These are phyloP conservation scores for Monosporascus cannonballus DNA, from an alignment of 2,329 filamentous ascomycete species.

Conservation along the genomic window DNA sequence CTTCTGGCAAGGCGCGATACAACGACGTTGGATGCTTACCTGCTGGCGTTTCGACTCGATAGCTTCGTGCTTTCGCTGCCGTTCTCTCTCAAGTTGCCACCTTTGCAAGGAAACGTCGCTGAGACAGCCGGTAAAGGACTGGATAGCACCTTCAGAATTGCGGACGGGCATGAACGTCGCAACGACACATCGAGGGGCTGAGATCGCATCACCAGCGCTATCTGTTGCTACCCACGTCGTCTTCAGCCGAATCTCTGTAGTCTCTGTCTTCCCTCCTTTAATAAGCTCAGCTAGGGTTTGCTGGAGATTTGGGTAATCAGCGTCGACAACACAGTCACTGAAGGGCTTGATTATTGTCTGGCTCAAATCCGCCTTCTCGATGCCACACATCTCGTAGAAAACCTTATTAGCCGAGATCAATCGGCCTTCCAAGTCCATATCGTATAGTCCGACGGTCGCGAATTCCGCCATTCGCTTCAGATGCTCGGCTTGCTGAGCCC, in stretches of 20 bases:
- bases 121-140: constrained; percentile 43
- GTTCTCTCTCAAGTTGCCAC: constrained; percentile 46
- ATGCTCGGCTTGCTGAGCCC: constrained; percentile 46
- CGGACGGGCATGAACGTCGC: constrained; percentile 45
- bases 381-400: constrained; percentile 46
- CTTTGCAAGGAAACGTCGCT: constrained; percentile 44
- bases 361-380: constrained; percentile 36
- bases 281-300: constrained; percentile 34
- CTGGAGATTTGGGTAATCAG: constrained; percentile 36
- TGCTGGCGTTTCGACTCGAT: constrained; percentile 61
- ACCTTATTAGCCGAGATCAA: constrained; percentile 46
- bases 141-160: constrained; percentile 38
- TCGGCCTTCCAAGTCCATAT: constrained; percentile 44
- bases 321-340: constrained; percentile 36
- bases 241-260: constrained; percentile 42
- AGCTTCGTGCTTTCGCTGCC: constrained; percentile 39
- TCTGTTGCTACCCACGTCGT: constrained; percentile 41
- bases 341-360: constrained; percentile 36
- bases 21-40: not conserved
- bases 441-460: constrained; percentile 50
- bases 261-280: constrained; percentile 36
- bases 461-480: constrained; percentile 48
- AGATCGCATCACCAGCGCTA: constrained; percentile 34
- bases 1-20: not conserved
- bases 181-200: constrained; percentile 41